Base-by-base conservation (phyloP, 2,329 filamentous ascomycete genomes). In the Microascus cirrosus region DNA sequence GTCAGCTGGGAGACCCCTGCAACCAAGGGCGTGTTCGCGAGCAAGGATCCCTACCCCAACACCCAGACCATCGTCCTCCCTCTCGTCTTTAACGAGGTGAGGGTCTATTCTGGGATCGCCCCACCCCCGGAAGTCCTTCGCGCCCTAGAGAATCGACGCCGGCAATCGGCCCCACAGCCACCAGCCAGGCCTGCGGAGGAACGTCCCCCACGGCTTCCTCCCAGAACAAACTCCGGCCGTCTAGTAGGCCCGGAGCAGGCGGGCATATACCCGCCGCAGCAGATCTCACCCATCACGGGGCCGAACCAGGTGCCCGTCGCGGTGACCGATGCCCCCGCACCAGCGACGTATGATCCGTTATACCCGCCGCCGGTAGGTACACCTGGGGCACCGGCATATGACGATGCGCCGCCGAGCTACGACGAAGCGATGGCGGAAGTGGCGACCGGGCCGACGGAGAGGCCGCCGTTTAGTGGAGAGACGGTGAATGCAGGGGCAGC, bases 381-480 rank as follows among this genome's bases (percentile, higher is more conserved):
- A 10, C 64, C 68, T 12, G 73, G 70, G 2, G 76, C 69, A 1
- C 70, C 74, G 20, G 67, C 69, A 0, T 77, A 81, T 62, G 86
- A 90, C 35, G 90, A 94, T 58, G 89, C 90, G n/a, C 92, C 93
- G 20, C 92, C 92, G 8, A 96, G 90, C 66, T 97, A 97, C 67
- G 91, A 96, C 71, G 92, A 96, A 71, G 91, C 90, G 13, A 86
- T 96, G 72, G 91, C 90, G 7, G 86, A 89, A 62, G 82, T 85
- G 59, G 82, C 90, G 58, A 82, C 90, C 67, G 87, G 60, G 74
- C 62, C 65, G 61, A 67, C 70, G 48, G 67, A 86, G 28, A 77
- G 91, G 64, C 83, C 86, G 32, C 84, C 83, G 15, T 91, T 88
- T 68, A 83, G 80, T 60, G 82, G 82, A 1, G 84, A 82, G 51